Base-by-base conservation (phyloP, 2,329 filamentous ascomycete species). In the Aureobasidium sp. region DNA sequence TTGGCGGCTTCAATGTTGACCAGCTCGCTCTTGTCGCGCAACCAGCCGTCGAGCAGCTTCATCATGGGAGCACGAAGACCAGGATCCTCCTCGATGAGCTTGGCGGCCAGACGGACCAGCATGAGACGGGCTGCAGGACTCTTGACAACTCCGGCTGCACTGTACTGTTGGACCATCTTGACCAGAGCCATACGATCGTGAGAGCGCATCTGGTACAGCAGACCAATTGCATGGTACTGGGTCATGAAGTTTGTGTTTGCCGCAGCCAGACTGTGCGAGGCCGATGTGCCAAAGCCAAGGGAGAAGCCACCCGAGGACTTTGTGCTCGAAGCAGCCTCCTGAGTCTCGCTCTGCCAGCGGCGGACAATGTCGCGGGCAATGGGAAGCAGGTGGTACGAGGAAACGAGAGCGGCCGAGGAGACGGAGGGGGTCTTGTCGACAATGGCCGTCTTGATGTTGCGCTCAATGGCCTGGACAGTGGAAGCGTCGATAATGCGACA, bases 81-180 rank as follows among this genome's bases (percentile, higher is more conserved):
- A 42, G 86, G 83, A 70, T 99, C 94, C 72, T 99, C 94, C 74
- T 96, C 91, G 36, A 93, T 93, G 65, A 99, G 81, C 79, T 96
- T 94, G 45, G 93, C 90, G 37, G 94, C 94, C 66, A 99, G 79
- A 68, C 94, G 85, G 61, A 99, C 94, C 32, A 99, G 83, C 84
- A 99, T 87, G 55, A 99, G 86, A 63, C 92, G 88, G 37, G 92
- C 94, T 63, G 93, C 90, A 25, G 94, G 91, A 75, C 90, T 97
- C 85, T 97, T 97, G 65, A 97, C 88, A 11, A 91, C 91, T 63
- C 94, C 94, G 15, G 91, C 85, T 59, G 88, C 87, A 58, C 91
- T 91, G 73, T 97, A 97, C 75, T 99, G 94, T 79, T 99, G 94
- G 16, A 99, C 93, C 94, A 99, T 97, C 83, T 99, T 99, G 64